Evolutionary conservation across 768 basidiomycete species (phyloP).

Genomic region (Coprinopsis strossmayeri): DNA sequence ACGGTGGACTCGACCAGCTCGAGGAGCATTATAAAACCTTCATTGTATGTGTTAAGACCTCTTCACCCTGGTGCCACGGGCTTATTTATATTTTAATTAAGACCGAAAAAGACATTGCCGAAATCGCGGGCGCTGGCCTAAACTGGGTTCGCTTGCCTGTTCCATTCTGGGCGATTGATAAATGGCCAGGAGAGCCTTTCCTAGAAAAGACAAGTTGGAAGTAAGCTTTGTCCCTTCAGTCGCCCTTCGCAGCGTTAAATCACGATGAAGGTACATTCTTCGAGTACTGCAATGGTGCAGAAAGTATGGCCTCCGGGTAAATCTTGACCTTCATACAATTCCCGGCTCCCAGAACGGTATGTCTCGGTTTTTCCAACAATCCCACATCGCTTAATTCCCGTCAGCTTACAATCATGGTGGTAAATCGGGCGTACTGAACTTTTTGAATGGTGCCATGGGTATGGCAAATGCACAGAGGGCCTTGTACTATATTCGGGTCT

Average conservation of each 20-base stretch:
- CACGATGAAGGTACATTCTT: conserved; percentile 67
- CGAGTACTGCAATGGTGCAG: conserved; percentile 72
- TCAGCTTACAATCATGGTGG: conserved; percentile 59
- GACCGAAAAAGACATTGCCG: conserved; percentile 88
- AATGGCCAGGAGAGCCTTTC: conserved; percentile 72
- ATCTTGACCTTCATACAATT: conserved; percentile 71
- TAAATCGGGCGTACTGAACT: conserved; percentile 54
- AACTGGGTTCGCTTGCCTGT: conserved; percentile 83
- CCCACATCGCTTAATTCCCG: background rate
- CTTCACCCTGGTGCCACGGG: background rate
- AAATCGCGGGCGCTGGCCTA: conserved; percentile 83
- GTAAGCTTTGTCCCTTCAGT: conserved; percentile 36
- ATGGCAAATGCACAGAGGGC: conserved; percentile 79
- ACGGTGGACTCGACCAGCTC: conserved; percentile 49
- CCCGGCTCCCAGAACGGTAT: conserved; percentile 74
- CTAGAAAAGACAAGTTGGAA: conserved; percentile 71
- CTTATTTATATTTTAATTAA: conserved; percentile 20
- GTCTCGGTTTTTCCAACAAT: conserved; percentile 1
- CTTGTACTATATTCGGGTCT: conserved; percentile 70
- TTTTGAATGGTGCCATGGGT: conserved; percentile 74
- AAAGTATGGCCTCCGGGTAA: conserved; percentile 80
- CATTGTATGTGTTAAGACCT: conserved; percentile 44
- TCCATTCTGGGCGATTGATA: conserved; percentile 81
- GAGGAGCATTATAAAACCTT: conserved; percentile 82
- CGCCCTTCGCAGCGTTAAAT: background rate